Evolutionary conservation across 768 basidiomycete species (phyloP).

Genomic region (Tremella fuciformis): DNA sequence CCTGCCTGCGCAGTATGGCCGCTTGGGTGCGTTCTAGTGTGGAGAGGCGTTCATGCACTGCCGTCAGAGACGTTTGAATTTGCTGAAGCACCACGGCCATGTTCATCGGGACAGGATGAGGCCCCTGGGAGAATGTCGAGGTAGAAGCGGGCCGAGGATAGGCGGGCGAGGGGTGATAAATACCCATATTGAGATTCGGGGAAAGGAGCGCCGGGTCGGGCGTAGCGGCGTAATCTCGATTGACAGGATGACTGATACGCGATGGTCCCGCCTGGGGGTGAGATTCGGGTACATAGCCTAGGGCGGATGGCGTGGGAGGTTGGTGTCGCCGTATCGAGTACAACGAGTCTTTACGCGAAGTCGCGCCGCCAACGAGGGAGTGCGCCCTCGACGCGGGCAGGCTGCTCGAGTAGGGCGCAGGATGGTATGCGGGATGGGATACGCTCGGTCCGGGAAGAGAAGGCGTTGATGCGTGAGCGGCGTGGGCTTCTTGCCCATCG

Average conservation of each 20-base stretch:
- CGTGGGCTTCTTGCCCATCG: not conserved
- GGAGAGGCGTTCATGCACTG: slow-evolving; percentile 43
- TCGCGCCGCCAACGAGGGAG: slow-evolving; percentile 14
- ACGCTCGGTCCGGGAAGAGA: not conserved
- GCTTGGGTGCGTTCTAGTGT: slow-evolving; percentile 42
- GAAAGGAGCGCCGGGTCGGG: slow-evolving; percentile 18
- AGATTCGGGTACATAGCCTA: slow-evolving; percentile 12
- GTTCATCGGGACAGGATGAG: slow-evolving; percentile 18
- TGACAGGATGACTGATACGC: slow-evolving; percentile 14
- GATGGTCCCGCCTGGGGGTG: not conserved
- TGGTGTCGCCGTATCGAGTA: slow-evolving; percentile 26
- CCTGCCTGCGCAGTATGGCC: slow-evolving; percentile 31
- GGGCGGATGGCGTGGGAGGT: slow-evolving; percentile 1
- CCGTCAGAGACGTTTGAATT: slow-evolving; percentile 46
- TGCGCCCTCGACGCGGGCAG: slow-evolving; percentile 28
- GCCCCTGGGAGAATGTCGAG: slow-evolving; percentile 31
- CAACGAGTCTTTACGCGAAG: slow-evolving; percentile 21
- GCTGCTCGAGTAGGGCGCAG: too few relatives aligned
- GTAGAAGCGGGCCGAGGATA: slow-evolving; percentile 28
- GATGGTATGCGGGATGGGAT: not conserved
- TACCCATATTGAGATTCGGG: slow-evolving; percentile 14
- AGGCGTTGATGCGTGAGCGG: slow-evolving; percentile 1
- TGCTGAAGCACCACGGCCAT: slow-evolving; percentile 36
- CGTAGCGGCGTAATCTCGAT: slow-evolving; percentile 21
- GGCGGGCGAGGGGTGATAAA: not conserved